phyloP scores from a whole-genome alignment of 2,329 filamentous ascomycete genomes.

The Endothia cerciana region DNA sequence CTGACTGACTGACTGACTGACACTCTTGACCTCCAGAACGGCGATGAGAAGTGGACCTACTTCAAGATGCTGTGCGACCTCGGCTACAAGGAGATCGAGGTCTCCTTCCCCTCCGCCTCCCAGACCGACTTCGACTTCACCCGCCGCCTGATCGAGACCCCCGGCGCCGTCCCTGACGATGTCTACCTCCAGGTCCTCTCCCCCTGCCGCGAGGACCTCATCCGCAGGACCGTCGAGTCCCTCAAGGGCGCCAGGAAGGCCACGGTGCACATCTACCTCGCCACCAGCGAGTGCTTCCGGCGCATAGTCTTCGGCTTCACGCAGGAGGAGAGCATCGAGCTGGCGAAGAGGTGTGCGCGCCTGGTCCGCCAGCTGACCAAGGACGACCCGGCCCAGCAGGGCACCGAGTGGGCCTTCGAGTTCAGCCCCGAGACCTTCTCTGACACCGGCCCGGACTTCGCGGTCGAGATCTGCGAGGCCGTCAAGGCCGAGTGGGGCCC shows the following conservation, averaged over 20 bases:
- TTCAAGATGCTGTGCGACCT: constrained; percentile 92
- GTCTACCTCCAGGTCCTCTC: constrained; percentile 91
- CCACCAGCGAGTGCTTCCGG: constrained; percentile 94
- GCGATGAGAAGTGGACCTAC: constrained; percentile 92
- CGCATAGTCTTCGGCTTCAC: constrained; percentile 87
- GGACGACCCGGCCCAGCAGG: constrained; percentile 62
- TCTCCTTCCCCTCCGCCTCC: constrained; percentile 92
- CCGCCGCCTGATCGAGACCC: constrained; percentile 80
- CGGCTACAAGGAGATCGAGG: constrained; percentile 97
- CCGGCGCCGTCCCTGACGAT: constrained; percentile 82
- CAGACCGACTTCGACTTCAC: constrained; percentile 98
- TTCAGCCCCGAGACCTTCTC: constrained; percentile 91
- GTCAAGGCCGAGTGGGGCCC: constrained; percentile 95
- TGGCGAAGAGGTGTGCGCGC: constrained; percentile 84
- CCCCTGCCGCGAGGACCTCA: constrained; percentile 89
- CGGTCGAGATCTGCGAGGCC: constrained; percentile 82
- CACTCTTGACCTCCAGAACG: constrained; percentile 62
- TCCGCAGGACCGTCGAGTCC: constrained; percentile 85
- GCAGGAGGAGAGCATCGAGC: constrained; percentile 77
- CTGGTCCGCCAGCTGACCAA: constrained; percentile 91
- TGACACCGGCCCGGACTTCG: constrained; percentile 84
- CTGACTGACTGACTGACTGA: no score
- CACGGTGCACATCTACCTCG: constrained; percentile 93
- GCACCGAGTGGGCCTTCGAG: constrained; percentile 75
- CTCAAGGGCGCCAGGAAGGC: constrained; percentile 90